Conservation (phyloP, 768 basidiomycete genomes). For the Austroboletus eburneus region DNA sequence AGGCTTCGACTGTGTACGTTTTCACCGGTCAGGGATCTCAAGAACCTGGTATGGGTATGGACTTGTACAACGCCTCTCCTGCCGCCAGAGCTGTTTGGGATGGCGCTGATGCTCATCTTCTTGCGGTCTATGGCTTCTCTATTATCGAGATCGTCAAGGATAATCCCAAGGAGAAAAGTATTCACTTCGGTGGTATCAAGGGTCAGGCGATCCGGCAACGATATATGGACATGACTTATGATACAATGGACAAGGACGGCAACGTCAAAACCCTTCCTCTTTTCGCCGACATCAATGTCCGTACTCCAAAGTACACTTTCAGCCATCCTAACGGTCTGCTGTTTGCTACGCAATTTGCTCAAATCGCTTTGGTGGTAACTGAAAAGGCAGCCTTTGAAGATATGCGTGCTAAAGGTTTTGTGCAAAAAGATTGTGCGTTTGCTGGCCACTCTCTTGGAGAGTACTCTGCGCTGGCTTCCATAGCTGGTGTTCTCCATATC, state of each 20-base stretch:
- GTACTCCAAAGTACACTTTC: conserved; percentile 98
- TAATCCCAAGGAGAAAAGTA: conserved; percentile 96
- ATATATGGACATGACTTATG: conserved; percentile 99
- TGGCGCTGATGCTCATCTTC: conserved; percentile 87
- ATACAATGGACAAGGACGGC: conserved; percentile 94
- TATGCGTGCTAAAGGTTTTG: conserved; percentile 93
- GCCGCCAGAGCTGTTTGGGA: conserved; percentile 98
- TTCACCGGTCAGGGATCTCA: conserved; percentile 99
- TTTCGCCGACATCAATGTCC: conserved; percentile 91
- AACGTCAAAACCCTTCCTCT: conserved; percentile 94
- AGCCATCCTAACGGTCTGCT: conserved; percentile 92
- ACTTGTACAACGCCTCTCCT: conserved; percentile 87
- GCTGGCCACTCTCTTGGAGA: conserved; percentile 98
- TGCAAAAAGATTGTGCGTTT: conserved; percentile 89
- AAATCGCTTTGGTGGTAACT: conserved; percentile 96
- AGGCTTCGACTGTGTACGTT: conserved; percentile 90
- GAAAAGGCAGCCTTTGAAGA: conserved; percentile 99
- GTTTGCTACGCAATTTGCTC: conserved; percentile 97
- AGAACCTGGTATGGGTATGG: conserved; percentile 99
- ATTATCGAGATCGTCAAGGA: conserved; percentile 98
- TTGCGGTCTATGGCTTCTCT: conserved; percentile 95
- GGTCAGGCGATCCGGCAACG: conserved; percentile 96
- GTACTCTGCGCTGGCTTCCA: conserved; percentile 96
- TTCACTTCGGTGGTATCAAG: conserved; percentile 99
- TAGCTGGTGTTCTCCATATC: conserved; percentile 94